These are phyloP conservation scores for Pelargonium myrrhifolium DNA, from an alignment of 441 rosid species.

Conservation along the genomic window DNA sequence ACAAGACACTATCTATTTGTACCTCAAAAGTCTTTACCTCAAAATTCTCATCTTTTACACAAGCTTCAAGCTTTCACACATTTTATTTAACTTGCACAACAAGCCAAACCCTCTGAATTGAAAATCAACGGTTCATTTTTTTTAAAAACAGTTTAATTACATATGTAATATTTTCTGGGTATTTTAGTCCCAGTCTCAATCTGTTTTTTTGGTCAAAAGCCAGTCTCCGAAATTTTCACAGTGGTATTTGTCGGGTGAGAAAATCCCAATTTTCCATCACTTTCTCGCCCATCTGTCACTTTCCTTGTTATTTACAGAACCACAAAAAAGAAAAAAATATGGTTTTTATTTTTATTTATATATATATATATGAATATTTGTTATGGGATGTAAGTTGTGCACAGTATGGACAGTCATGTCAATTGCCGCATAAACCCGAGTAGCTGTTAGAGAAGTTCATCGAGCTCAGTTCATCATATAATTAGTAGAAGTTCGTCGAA, in stretches of 20 bases:
- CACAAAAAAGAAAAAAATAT: slow-evolving; percentile 22
- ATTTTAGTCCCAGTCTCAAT: neutral
- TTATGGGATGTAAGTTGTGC: too few relatives aligned
- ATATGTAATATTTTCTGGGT: neutral
- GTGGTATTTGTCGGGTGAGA: slow-evolving; percentile 51
- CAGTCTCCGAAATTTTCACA: slow-evolving; percentile 33
- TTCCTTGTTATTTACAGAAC: slow-evolving; percentile 37
- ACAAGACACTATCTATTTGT: neutral
- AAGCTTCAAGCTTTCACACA: slow-evolving; percentile 15
- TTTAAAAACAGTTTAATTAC: neutral
- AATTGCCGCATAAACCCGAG: too few relatives aligned
- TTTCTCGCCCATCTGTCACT: slow-evolving; percentile 37
- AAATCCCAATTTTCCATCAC: slow-evolving; percentile 15
- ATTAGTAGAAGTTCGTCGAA: too few relatives aligned
- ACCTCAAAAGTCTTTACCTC: neutral
- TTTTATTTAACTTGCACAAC: slow-evolving; percentile 20
- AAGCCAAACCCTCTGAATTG: slow-evolving; percentile 20
- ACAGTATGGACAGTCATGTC: too few relatives aligned
- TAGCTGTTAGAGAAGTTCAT: too few relatives aligned
- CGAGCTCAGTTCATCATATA: too few relatives aligned
- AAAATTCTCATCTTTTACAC: neutral
- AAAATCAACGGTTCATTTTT: neutral
- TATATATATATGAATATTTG: too few relatives aligned
- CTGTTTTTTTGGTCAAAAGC: slow-evolving; percentile 23
- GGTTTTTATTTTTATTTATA: too few relatives aligned